phyloP scores from a whole-genome alignment of 305 asterid genomes.

The Lippia alba region DNA sequence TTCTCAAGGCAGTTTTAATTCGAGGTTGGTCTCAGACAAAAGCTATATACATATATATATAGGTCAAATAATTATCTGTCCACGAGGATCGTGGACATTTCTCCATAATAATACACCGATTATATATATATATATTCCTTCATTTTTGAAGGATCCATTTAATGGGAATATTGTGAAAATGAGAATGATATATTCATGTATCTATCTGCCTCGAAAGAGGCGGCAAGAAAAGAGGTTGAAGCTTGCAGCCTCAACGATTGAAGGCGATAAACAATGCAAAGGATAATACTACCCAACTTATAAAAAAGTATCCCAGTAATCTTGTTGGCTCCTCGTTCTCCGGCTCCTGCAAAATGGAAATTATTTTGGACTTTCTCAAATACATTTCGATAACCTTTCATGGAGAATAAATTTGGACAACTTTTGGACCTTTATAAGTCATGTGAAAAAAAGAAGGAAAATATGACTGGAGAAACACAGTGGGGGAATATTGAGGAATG shows the following conservation, averaged over 20 bases:
- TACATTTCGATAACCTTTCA: neutral
- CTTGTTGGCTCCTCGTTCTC: constrained; percentile 77
- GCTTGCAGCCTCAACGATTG: constrained; percentile 37
- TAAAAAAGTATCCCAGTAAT: constrained; percentile 56
- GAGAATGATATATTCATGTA: neutral
- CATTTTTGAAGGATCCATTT: no score
- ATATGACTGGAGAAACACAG: no score
- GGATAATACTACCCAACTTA: constrained; percentile 60
- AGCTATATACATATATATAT: no score
- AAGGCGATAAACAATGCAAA: constrained; percentile 45
- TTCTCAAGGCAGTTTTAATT: neutral
- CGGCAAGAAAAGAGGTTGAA: no score
- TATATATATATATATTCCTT: no score
- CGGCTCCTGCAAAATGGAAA: constrained; percentile 51
- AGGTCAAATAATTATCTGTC: no score
- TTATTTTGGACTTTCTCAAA: neutral
- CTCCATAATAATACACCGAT: neutral
- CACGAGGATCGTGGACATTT: neutral
- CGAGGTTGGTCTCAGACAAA: no score
- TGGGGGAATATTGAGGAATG: no score
- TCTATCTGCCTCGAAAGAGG: neutral
- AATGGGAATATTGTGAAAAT: neutral
- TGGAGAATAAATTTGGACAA: neutral
- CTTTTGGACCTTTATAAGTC: no score
- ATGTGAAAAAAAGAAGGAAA: no score